Percentiles rank a stretch among this genome's conserved stretches.
Evolutionary conservation across 768 basidiomycete genomes (phyloP).

Genomic region (Gymnopilus dilepis): DNA sequence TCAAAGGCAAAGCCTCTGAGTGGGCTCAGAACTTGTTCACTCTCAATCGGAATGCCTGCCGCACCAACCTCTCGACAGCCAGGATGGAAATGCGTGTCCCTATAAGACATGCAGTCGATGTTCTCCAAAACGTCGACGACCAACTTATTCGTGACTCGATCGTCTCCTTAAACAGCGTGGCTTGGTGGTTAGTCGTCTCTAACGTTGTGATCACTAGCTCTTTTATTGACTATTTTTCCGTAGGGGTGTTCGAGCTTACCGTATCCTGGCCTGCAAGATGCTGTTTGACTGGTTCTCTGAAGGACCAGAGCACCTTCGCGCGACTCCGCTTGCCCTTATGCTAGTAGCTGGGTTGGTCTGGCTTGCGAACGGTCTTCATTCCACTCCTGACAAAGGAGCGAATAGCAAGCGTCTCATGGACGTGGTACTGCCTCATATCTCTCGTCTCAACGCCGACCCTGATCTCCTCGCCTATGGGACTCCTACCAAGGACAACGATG

Average conservation of each 20-base stretch:
- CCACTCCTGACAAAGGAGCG: slow-evolving; percentile 22
- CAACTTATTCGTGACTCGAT: neutral
- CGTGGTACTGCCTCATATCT: slow-evolving; percentile 19
- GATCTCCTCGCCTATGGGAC: slow-evolving; percentile 18
- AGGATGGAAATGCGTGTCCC: neutral
- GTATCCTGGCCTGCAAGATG: neutral
- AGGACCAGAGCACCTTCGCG: no score
- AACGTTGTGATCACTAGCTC: neutral
- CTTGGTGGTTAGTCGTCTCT: neutral
- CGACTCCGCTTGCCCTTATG: neutral
- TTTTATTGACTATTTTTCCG: neutral
- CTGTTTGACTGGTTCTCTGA: no score
- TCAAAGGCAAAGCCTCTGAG: neutral
- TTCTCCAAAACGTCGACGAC: neutral
- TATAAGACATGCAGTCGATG: neutral
- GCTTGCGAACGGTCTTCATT: slow-evolving; percentile 26
- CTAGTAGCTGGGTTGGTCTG: slow-evolving; percentile 21
- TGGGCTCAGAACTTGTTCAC: neutral
- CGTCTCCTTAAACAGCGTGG: neutral
- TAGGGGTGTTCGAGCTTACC: neutral
- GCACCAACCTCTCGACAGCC: neutral
- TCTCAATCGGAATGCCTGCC: neutral
- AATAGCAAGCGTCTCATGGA: slow-evolving; percentile 18
- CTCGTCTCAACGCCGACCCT: neutral
- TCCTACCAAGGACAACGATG: slow-evolving; percentile 2